A percentile compares a stretch with the other conserved stretches of the same genome.
Evolutionary conservation across 306 rosid species (phyloP).

Genomic region (Aeschynomene evenia): DNA sequence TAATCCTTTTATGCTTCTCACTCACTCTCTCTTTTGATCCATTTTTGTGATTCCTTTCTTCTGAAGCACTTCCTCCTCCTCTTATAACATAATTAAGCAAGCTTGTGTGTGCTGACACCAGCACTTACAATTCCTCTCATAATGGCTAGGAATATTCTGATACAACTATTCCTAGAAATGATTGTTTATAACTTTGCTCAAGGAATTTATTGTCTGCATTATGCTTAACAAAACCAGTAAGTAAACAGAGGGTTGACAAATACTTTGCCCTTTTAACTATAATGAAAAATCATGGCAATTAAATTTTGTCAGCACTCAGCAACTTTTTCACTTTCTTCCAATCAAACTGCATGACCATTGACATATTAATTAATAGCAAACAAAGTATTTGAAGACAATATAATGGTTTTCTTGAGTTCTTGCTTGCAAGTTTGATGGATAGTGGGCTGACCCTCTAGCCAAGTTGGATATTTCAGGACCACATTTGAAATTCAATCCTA

Average conservation of each 20-base stretch:
- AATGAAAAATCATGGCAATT: constrained; percentile 19
- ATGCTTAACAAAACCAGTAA: constrained; percentile 17
- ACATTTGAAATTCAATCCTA: background rate
- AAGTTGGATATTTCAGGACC: background rate
- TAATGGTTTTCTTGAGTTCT: too few species aligned
- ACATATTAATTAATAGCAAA: background rate
- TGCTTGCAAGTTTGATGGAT: background rate
- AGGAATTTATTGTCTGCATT: constrained; percentile 37
- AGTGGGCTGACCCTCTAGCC: background rate
- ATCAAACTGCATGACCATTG: background rate
- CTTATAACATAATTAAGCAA: constrained; percentile 26
- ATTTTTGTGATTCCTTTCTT: constrained; percentile 8
- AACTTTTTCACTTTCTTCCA: constrained; percentile 9
- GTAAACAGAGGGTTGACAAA: constrained; percentile 16
- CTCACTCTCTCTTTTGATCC: constrained; percentile 9
- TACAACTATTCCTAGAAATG: constrained; percentile 32
- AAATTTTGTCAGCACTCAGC: constrained; percentile 14
- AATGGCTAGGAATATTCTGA: constrained; percentile 24
- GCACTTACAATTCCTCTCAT: constrained; percentile 8
- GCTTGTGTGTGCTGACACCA: constrained; percentile 27
- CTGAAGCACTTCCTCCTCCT: background rate
- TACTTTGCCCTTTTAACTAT: constrained; percentile 12
- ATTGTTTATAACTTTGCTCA: constrained; percentile 38
- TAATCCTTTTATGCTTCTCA: background rate
- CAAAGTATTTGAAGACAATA: background rate